Conservation (phyloP, 805 yeast genomes). For the Wickerhamiella sorbophila region DNA sequence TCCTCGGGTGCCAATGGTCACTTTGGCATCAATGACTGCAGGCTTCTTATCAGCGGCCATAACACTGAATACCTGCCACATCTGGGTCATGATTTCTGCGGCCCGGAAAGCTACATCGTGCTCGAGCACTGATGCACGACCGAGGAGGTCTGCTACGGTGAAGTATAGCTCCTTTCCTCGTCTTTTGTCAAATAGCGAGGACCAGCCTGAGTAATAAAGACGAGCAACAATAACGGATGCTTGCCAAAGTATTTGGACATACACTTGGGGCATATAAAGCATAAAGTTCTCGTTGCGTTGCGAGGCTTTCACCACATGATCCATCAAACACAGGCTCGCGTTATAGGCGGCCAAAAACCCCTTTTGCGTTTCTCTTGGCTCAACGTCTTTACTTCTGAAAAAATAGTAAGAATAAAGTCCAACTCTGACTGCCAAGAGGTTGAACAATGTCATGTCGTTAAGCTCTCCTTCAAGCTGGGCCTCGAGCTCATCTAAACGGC, state of each 20-base stretch:
- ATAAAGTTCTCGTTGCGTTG: conserved; percentile 47
- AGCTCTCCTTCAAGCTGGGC: conserved; percentile 32
- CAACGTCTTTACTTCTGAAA: conserved; percentile 35
- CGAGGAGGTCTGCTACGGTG: conserved; percentile 32
- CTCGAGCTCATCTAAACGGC: conserved; percentile 68
- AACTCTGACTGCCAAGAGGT: conserved; percentile 59
- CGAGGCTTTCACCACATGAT: conserved; percentile 51
- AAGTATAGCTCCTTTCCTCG: conserved; percentile 48
- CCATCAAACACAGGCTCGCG: conserved; percentile 57
- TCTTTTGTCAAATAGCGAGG: conserved; percentile 49
- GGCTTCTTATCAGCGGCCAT: conserved; percentile 37
- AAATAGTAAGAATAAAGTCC: conserved; percentile 74
- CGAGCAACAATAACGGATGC: conserved; percentile 74
- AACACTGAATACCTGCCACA: conserved; percentile 76
- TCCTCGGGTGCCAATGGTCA: conserved; percentile 64
- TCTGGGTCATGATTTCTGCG: conserved; percentile 83
- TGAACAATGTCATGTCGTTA: conserved; percentile 59
- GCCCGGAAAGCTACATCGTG: conserved; percentile 90
- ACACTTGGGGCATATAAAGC: conserved; percentile 62
- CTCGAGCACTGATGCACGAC: conserved; percentile 70
- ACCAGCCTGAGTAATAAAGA: conserved; percentile 60
- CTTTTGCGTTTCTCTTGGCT: conserved; percentile 38
- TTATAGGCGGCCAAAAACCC: conserved; percentile 70
- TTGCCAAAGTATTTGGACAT: conserved; percentile 79
- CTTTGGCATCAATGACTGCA: conserved; percentile 16